Evolutionary conservation across 257 asterid genomes (phyloP).

Genomic region (Solanum pimpinellifolium): DNA sequence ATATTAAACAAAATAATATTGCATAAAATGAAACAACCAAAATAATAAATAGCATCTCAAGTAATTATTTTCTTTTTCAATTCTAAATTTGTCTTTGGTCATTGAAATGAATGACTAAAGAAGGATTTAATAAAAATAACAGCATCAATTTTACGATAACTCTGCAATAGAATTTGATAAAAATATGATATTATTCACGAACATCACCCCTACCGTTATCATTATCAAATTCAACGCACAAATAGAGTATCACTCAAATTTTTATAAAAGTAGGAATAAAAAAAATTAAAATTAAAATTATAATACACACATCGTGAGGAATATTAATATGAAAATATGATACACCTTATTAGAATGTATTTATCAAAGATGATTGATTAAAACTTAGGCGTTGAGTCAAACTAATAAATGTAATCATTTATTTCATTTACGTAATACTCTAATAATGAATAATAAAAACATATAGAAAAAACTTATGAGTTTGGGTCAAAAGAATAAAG

Average conservation of each 20-base stretch:
- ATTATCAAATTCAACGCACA: not conserved
- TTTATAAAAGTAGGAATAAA: not conserved
- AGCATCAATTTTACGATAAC: not conserved
- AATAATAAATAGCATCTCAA: not conserved
- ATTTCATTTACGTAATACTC: not conserved
- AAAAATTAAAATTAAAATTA: no score
- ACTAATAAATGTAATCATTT: not conserved
- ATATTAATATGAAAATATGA: not conserved
- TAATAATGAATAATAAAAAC: not conserved
- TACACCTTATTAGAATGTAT: not conserved
- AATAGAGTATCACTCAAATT: not conserved
- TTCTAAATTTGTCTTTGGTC: no score
- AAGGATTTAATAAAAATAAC: not conserved
- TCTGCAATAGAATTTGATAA: not conserved
- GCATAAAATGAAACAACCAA: no score
- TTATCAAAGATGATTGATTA: not conserved
- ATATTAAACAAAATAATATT: not conserved
- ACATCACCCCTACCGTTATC: not conserved
- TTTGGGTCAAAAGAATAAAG: not conserved
- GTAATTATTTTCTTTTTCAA: no score
- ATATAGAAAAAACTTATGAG: not conserved
- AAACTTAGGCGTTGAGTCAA: not conserved
- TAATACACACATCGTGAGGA: not conserved
- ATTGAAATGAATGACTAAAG: not conserved
- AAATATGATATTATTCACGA: not conserved